A percentile compares a stretch with the other conserved stretches of the same genome.
These are phyloP conservation scores for Erodium moschatum DNA, from an alignment of 441 rosid genomes.

Conservation along the genomic window DNA sequence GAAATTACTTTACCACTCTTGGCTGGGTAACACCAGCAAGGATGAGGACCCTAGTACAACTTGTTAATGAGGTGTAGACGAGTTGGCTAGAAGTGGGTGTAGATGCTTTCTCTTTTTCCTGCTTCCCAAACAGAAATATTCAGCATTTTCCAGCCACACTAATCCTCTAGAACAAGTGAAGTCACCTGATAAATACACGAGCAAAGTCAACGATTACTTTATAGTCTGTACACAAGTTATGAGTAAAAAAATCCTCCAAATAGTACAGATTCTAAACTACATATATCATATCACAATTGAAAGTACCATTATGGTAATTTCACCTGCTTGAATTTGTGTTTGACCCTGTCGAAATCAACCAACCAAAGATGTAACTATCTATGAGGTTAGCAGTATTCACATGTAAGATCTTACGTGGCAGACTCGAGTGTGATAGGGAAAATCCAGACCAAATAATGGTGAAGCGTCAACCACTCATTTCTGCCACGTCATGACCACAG, in stretches of 20 bases:
- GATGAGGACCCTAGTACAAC: background rate
- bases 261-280: background rate
- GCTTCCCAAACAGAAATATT: background rate
- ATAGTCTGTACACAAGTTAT: background rate
- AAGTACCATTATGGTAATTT: background rate
- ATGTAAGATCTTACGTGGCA: no score
- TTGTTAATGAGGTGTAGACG: background rate
- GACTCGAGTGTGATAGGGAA: no score
- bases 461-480: no score
- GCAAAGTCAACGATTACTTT: no score
- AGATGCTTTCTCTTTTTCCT: background rate
- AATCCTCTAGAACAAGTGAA: background rate
- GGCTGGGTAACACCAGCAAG: background rate
- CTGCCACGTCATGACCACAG: no score
- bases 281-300: background rate
- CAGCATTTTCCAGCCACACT: background rate
- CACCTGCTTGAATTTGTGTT: background rate
- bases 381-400: no score
- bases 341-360: no score
- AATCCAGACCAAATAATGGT: no score
- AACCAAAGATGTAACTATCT: no score
- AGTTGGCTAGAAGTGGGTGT: background rate
- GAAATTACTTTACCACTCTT: background rate
- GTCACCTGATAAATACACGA: no score
- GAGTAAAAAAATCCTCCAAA: background rate